phyloP scores from a whole-genome alignment of 352 stramenopile genomes.

The Phytophthora crassamura region DNA sequence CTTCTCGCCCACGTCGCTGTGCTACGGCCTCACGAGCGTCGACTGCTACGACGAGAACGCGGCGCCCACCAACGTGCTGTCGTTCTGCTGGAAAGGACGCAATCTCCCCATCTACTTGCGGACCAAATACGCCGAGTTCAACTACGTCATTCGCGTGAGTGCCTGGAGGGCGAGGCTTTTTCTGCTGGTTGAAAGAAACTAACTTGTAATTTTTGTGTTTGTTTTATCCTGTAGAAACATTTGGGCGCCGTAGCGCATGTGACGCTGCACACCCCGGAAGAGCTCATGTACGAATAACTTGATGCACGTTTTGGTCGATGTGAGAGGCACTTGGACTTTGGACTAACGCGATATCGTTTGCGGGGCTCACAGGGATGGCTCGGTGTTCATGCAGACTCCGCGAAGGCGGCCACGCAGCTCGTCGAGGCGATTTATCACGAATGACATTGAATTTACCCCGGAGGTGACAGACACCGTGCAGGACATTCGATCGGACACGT shows the following conservation, averaged over 20 bases:
- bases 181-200: slow-evolving; percentile 2
- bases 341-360: slow-evolving; percentile 4
- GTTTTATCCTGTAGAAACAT: slow-evolving; percentile 64
- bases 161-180: background rate
- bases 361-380: slow-evolving; percentile 57
- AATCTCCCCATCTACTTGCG: slow-evolving; percentile 85
- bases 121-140: slow-evolving; percentile 90
- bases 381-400: slow-evolving; percentile 65
- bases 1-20: slow-evolving; percentile 80
- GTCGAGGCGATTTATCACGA: slow-evolving; percentile 77
- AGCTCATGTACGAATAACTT: slow-evolving; percentile 65
- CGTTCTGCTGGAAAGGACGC: slow-evolving; percentile 91
- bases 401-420: slow-evolving; percentile 68
- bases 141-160: slow-evolving; percentile 85
- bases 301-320: background rate
- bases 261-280: slow-evolving; percentile 74
- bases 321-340: background rate
- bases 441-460: slow-evolving; percentile 83
- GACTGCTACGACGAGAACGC: slow-evolving; percentile 71
- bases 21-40: slow-evolving; percentile 82
- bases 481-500: slow-evolving; percentile 82
- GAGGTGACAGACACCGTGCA: slow-evolving; percentile 74
- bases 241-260: slow-evolving; percentile 79
- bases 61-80: slow-evolving; percentile 77
- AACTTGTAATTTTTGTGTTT: slow-evolving; percentile 8